Base-by-base conservation (phyloP, 495 filamentous ascomycete genomes). In the Penicillium manginii region DNA sequence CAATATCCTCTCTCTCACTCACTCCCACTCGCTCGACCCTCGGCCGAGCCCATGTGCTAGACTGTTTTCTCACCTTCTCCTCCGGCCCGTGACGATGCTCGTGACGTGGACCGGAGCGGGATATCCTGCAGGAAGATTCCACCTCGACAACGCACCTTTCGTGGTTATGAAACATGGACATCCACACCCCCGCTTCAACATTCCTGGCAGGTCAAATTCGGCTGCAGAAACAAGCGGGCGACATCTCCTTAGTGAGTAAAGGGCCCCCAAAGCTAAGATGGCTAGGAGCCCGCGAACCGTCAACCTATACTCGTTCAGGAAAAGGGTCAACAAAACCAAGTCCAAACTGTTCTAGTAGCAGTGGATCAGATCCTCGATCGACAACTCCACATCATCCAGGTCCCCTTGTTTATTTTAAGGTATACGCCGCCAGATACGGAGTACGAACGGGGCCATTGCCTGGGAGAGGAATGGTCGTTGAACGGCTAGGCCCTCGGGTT, bases 61-160 rank as follows among this genome's bases (percentile, higher is more conserved):
- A 26, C 23, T 26, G 4, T 4, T 37, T 37, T 37, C 10, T n/a
- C 15, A 12, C 33, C 33, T 4, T 37, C 33, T 37, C 15, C 15
- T 37, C 33, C 33, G 15, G 33, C 33, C 33, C 19, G 40, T 45
- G 40, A 45, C 33, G 33, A 10, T n/a, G 33, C 33, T 37, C 40
- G n/a, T 45, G 40, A 45, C 43, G 43, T 47, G 43, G 43, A 23
- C 10, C 43, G 14, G 21, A 23, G 17, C 43, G 43, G 43, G 43
- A 22, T 47, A 22, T 47, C 43, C 19, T 47, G 43, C 43, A 47
- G 43, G 43, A 47, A 15, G 19, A 26, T 47, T 47, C 43, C 43
- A 47, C 43, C 10, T 15, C 14, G 43, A 42, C 39, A 42, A 42
- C 39, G n/a, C 39, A 42, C 39, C n/a, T 42, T 42, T 17, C 39